Evolutionary conservation across 2,329 filamentous ascomycete species (phyloP).

Genomic region (Daldinia sp.): DNA sequence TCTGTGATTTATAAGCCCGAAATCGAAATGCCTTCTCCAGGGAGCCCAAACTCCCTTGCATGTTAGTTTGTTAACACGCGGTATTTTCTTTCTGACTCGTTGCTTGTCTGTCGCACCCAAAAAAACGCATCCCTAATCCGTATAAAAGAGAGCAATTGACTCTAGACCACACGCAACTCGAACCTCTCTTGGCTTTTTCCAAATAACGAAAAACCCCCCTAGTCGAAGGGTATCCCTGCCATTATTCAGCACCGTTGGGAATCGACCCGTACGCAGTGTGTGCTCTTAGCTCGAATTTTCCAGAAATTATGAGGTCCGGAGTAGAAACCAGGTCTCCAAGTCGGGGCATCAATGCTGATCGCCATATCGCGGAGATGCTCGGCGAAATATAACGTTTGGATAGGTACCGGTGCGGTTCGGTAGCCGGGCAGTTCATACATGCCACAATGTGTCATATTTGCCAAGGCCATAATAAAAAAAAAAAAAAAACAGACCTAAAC

Average conservation of each 20-base stretch:
- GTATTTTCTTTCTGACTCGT: slow-evolving; percentile 25
- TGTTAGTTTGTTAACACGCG: slow-evolving; percentile 18
- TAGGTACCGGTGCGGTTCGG: neutral
- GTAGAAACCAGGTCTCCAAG: neutral
- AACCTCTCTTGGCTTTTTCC: neutral
- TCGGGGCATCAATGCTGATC: neutral
- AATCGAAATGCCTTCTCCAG: slow-evolving; percentile 3
- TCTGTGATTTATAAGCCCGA: slow-evolving; percentile 15
- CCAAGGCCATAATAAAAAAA: neutral
- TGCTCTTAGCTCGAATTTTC: neutral
- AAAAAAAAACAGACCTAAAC: neutral
- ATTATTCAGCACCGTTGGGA: neutral
- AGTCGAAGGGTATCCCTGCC: neutral
- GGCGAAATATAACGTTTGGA: neutral
- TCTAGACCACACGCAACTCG: neutral
- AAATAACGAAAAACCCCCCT: neutral
- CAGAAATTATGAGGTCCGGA: neutral
- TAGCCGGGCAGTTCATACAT: neutral
- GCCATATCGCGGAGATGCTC: neutral
- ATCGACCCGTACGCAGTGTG: neutral
- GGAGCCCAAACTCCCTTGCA: slow-evolving; percentile 1
- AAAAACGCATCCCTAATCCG: neutral
- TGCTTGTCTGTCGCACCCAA: neutral
- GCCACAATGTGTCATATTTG: neutral
- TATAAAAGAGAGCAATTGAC: neutral